A percentile compares a stretch with the other conserved stretches of the same genome.
Conservation (phyloP, 2,329 filamentous ascomycete species). For the Dothideomycetidae sp. region DNA sequence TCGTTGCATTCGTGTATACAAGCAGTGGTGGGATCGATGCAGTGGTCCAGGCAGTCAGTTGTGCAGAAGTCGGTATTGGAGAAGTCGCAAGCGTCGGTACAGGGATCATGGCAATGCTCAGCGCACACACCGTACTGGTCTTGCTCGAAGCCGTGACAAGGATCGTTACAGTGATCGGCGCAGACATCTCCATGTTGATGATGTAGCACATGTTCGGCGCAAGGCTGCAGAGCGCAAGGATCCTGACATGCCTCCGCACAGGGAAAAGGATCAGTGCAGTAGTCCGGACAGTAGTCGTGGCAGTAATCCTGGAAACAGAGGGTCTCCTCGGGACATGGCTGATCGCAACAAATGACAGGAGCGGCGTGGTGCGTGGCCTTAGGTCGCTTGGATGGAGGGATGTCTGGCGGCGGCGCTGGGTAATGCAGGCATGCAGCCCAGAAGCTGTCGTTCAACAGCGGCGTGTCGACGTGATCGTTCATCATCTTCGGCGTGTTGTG, state of each 20-base stretch:
- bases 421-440: background rate
- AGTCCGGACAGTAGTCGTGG: conserved; percentile 6
- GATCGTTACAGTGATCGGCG: background rate
- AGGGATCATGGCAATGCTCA: conserved; percentile 3
- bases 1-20: conserved; percentile 7
- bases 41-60: conserved; percentile 3
- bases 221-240: background rate
- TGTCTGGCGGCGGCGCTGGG: background rate
- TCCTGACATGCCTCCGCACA: background rate
- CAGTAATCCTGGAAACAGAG: conserved; percentile 9
- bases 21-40: conserved; percentile 7
- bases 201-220: background rate
- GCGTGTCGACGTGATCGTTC: background rate
- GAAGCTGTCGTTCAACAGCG: background rate
- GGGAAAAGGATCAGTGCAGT: conserved; percentile 4
- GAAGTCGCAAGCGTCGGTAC: conserved; percentile 6
- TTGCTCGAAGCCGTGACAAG: background rate
- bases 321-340: conserved; percentile 6
- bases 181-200: background rate
- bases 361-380: conserved; percentile 5
- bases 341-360: conserved; percentile 8
- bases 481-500: too few species aligned
- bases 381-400: conserved; percentile 6
- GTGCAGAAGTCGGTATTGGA: conserved; percentile 4
- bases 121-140: conserved; percentile 3